These are phyloP conservation scores for Diaporthe capsici DNA, from an alignment of 2,329 filamentous ascomycete species.

Conservation along the genomic window DNA sequence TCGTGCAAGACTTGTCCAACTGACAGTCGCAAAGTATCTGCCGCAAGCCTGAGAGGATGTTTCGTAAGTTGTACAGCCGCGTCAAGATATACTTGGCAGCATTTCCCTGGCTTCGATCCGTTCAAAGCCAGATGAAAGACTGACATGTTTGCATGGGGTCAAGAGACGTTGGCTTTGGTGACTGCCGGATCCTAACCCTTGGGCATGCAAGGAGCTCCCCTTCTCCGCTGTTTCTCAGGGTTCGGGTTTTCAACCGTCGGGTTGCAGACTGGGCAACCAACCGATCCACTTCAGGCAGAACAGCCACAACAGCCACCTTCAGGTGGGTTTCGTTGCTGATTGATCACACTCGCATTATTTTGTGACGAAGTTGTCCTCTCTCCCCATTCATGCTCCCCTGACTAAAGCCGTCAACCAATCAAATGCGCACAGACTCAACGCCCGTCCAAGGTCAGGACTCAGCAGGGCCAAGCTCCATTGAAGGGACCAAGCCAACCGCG, in stretches of 20 bases:
- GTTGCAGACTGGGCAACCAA: not conserved
- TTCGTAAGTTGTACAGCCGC: too few species aligned
- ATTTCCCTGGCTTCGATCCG: not conserved
- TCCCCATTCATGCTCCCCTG: not conserved
- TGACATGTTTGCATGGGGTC: not conserved
- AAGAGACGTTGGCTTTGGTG: not conserved
- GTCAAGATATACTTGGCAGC: too few species aligned
- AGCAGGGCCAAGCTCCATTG: not conserved
- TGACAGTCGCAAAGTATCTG: too few species aligned
- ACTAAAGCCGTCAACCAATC: not conserved
- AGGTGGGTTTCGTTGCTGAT: not conserved
- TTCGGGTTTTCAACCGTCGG: not conserved
- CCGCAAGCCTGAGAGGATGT: too few species aligned
- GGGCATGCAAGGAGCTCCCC: too few species aligned
- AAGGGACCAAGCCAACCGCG: too few species aligned
- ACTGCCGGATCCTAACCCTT: not conserved
- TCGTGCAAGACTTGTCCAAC: too few species aligned
- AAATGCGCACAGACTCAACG: not conserved
- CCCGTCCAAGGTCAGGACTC: not conserved
- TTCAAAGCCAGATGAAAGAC: not conserved
- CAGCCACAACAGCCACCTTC: constrained; percentile 3
- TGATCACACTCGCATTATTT: not conserved
- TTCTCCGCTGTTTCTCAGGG: not conserved
- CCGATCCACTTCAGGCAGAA: not conserved
- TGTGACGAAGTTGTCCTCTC: not conserved